Evolutionary conservation across 306 rosid species (phyloP).

Genomic region (Quercus rubra): DNA sequence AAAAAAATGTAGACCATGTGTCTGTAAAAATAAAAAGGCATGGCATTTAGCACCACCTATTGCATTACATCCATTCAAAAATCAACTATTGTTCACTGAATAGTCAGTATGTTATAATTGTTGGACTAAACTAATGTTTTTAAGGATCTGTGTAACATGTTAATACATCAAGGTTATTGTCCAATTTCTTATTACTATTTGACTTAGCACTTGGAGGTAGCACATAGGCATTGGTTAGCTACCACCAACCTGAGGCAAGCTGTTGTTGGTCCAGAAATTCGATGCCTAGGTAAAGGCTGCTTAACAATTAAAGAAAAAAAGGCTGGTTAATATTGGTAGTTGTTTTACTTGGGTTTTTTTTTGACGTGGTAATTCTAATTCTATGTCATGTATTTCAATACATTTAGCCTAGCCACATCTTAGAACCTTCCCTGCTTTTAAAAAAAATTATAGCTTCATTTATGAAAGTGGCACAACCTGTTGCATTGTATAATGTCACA

Average conservation of each 20-base stretch:
- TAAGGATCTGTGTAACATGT: not conserved
- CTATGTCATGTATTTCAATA: not conserved
- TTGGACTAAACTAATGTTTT: not conserved
- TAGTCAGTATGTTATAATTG: not conserved
- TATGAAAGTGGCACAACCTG: not conserved
- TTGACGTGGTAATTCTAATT: not conserved
- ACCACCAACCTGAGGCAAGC: not conserved
- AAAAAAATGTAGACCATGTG: not conserved
- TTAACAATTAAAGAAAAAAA: too few relatives aligned
- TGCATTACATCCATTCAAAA: not conserved
- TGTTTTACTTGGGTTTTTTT: not conserved
- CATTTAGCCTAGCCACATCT: not conserved
- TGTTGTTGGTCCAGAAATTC: not conserved
- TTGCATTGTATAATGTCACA: constrained; percentile 2
- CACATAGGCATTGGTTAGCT: not conserved
- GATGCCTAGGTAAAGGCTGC: not conserved
- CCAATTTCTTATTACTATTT: not conserved
- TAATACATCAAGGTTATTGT: not conserved
- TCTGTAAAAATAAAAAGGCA: not conserved
- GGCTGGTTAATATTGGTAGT: not conserved
- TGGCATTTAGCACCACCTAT: not conserved
- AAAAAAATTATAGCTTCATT: not conserved
- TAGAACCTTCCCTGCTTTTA: constrained; percentile 14
- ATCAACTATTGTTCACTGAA: not conserved
- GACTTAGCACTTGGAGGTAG: not conserved